A percentile compares a stretch with the other conserved stretches of the same genome.
Conservation (phyloP, 2,329 filamentous ascomycete genomes). For the Pseudovirgaria hyperparasitica region DNA sequence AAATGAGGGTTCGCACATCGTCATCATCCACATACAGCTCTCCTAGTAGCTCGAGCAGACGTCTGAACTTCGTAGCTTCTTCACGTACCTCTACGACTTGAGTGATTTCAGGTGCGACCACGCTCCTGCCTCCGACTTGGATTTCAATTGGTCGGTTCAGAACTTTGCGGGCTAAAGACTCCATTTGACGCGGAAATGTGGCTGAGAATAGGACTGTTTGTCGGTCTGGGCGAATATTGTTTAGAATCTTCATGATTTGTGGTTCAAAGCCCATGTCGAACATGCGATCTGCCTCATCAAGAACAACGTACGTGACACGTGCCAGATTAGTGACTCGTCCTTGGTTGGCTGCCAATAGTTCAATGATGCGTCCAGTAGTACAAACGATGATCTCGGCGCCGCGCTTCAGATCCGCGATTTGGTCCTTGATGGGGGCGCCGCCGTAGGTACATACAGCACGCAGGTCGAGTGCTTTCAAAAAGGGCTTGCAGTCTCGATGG, state of each 20-base stretch:
- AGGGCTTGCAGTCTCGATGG: slow-evolving; percentile 87
- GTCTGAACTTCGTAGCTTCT: slow-evolving; percentile 71
- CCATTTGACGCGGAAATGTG: slow-evolving; percentile 89
- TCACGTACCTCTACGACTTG: slow-evolving; percentile 76
- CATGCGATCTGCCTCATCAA: slow-evolving; percentile 97
- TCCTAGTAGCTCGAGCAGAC: slow-evolving; percentile 74
- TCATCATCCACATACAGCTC: slow-evolving; percentile 78
- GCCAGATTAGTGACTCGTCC: slow-evolving; percentile 87
- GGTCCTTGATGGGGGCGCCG: slow-evolving; percentile 89
- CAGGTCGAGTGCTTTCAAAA: slow-evolving; percentile 73
- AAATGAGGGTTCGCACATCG: slow-evolving; percentile 79
- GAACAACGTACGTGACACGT: slow-evolving; percentile 82
- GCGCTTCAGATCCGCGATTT: slow-evolving; percentile 91
- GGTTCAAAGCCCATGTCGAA: slow-evolving; percentile 99
- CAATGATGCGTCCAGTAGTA: slow-evolving; percentile 85
- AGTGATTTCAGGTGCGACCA: slow-evolving; percentile 60
- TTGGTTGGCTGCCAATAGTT: slow-evolving; percentile 83
- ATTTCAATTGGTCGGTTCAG: slow-evolving; percentile 80
- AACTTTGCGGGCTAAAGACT: slow-evolving; percentile 78
- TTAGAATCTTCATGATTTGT: slow-evolving; percentile 92
- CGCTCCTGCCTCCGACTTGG: slow-evolving; percentile 72
- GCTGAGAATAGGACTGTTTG: slow-evolving; percentile 95
- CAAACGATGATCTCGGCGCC: slow-evolving; percentile 88
- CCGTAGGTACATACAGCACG: slow-evolving; percentile 88
- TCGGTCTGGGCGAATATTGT: slow-evolving; percentile 79